Evolutionary conservation across 441 rosid genomes (phyloP).

Genomic region (Gossypium trilobum): DNA sequence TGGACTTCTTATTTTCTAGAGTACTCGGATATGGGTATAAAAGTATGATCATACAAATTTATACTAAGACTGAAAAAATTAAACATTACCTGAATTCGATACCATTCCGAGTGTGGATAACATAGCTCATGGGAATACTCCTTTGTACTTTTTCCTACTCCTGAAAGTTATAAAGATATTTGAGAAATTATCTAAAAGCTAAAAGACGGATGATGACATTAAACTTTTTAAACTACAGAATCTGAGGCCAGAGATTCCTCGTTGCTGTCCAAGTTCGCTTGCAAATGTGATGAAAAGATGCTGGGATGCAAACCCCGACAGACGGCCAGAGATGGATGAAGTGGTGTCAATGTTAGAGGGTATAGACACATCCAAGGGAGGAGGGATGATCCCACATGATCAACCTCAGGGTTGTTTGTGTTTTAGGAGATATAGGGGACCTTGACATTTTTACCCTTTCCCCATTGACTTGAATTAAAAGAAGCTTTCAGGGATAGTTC

Average conservation of each 20-base stretch:
- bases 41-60: background rate
- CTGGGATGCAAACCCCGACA: slow-evolving; percentile 72
- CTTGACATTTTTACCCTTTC: slow-evolving; percentile 23
- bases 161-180: background rate
- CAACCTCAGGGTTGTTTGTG: slow-evolving; percentile 59
- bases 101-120: background rate
- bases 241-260: slow-evolving; percentile 67
- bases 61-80: background rate
- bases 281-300: slow-evolving; percentile 68
- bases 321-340: slow-evolving; percentile 66
- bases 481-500: background rate
- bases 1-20: background rate
- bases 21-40: background rate
- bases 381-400: slow-evolving; percentile 61
- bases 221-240: slow-evolving; percentile 30
- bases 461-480: background rate
- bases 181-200: background rate
- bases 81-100: background rate
- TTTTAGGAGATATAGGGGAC: slow-evolving; percentile 52
- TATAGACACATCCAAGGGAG: slow-evolving; percentile 65
- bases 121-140: background rate
- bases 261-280: slow-evolving; percentile 60
- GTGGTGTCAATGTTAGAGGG: slow-evolving; percentile 55
- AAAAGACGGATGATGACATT: background rate
- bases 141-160: background rate